Evolutionary conservation across 441 rosid species (phyloP), one percentile per base, ranked within the genome.

Genomic region (Codiaeum variegatum): DNA sequence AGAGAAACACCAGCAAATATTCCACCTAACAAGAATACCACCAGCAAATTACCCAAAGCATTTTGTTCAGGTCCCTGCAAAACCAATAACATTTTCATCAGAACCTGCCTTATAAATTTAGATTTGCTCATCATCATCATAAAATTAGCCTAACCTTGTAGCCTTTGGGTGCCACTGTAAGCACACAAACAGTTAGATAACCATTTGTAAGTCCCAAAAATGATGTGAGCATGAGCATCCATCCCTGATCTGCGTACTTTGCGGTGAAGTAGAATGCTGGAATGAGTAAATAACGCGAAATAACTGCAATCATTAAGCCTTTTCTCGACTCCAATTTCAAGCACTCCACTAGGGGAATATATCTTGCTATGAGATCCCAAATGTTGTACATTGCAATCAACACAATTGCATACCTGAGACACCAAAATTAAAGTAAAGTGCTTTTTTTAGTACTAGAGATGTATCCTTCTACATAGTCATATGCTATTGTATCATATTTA

Each of bases 181-280:
- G 72, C 61, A 94, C 89, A 74, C 98, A 91, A 18, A 92, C 94
- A 1, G 92, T 92, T 56, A 92, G 85, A 74, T 91, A 84, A n/a
- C 99, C 98, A n/a, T 85, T 94, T 1, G 91, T 83, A 15, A 90
- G 36, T 69, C 99, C 98, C 71, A 92, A 65, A 77, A 92, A 69
- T 28, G 91, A 95, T 28, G 83, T 76, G 5, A 92, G 90, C 76
- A 88, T 42, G 73, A 92, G 87, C 98, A 91, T 91, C 90, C 91
- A 92, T 65, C 98, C 99, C 56, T 92, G 88, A 60, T 90, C 95
- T 24, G 88, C 97, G 29, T 95, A 92, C 66, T 87, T 92, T 7
- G 92, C 96, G 0, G 97, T 90, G 88, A 94, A 94, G 78, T 92
- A 94, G 79, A 94, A 91, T 0, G 90, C 88, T 0, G 98, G 99